Base-by-base conservation (phyloP, 495 filamentous ascomycete genomes). In the Monascus purpureus region DNA sequence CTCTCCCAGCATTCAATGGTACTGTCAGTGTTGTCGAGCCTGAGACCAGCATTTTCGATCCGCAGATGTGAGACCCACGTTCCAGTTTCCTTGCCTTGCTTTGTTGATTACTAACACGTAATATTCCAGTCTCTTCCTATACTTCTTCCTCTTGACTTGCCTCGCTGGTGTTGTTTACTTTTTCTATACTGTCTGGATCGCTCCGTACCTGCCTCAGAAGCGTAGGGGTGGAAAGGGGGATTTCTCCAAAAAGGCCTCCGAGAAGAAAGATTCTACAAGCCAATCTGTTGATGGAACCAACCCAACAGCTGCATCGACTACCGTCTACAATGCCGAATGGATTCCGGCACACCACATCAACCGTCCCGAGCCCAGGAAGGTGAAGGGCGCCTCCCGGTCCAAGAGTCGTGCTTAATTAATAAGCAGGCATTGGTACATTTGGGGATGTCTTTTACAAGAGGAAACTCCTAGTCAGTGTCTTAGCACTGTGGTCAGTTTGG, bases 131-230 rank as follows among this genome's bases (percentile, higher is more conserved):
- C 80, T 94, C 59, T 97, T 97, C 75, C 77, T 97, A 37, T 97
- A 96, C 66, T 74, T 93, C 55, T 73, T 96, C 67, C 84, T 97
- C 42, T 57, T 73, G 34, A 73, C 70, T 35, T 71, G 64, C 47
- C 87, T 93, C 52, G 72, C 52, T 41, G 85, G 78, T 35, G 82
- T 79, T 25, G 65, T 75, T 55, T 94, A 90, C 73, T 95, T 93
- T 55, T 86, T 94, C 61, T 97, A 97, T 70, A 90, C 75, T 55
- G 93, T 88, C 50, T 96, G 87, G 83, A 73, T 97, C 59, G 80
- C 85, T 30, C 75, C 84, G n/a, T 77, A 96, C 48, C 93, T 94
- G 73, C 90, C 90, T 17, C 84, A 94, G 67, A 76, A 85, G 57
- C 75, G 74, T 51, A 75, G 77, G 41, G 48, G 60, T 36, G 72